Base-by-base conservation (phyloP, 2,329 filamentous ascomycete species). In the Monosporascus sp. region DNA sequence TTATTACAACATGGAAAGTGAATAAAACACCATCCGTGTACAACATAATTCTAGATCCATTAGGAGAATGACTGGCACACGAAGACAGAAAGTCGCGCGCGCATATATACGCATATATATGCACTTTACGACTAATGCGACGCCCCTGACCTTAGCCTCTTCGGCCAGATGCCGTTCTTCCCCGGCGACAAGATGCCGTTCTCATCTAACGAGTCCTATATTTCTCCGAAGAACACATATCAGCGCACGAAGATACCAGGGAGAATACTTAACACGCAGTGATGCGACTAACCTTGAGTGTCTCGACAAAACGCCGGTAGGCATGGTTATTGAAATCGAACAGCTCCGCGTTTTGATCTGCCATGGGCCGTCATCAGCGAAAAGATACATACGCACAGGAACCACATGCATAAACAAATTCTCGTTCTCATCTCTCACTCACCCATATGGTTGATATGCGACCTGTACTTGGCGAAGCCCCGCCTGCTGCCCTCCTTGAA, bases 401-500 rank as follows among this genome's bases (percentile, higher is more conserved):
- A 22, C 25, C n/a, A 8, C 31, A 14, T 34, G 31, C 31, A 34
- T 34, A 34, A 14, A 11, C 31, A 34, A 34, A 14, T 34, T 11
- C 14, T 34, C 31, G 11, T 14, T 11, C 31, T 34, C 31, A 14
- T 34, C 11, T 34, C 5, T 34, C 11, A 54, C 68, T 59, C 52
- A 68, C 70, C 70, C 71, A 73, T 73, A 41, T 72, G 67, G 49
- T 70, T 68, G 47, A 73, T 63, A 53, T 73, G 71, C 8, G 68
- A 65, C 8, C 69, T 61, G 49, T 72, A 72, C 60, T 69, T 71
- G 39, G 69, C 69, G 51, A 69, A 72, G 0, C 70, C 71, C 27
- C 67, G 57, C 55, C 63, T 60, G 53, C 65, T 68, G 1, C 66
- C 70, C 53, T 67, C 67, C 38, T 62, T 55, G 37, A 71, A 68